phyloP scores from a whole-genome alignment of 2,329 filamentous ascomycete species.

The Sporothrix protearum region DNA sequence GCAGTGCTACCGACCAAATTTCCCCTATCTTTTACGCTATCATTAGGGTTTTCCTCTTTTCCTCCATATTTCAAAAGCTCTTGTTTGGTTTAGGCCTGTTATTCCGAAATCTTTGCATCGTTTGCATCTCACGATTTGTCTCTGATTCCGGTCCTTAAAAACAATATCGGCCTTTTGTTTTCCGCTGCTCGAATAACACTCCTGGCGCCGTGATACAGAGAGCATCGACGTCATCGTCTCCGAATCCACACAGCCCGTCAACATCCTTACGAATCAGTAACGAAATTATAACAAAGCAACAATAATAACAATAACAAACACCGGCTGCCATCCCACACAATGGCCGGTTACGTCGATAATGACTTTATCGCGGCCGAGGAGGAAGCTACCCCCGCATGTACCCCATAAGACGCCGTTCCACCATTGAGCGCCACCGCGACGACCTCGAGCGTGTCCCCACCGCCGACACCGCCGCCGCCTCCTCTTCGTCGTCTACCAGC shows the following conservation, averaged over 20 bases:
- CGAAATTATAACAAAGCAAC: no score
- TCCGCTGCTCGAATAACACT: neutral
- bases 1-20: neutral
- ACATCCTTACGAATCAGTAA: no score
- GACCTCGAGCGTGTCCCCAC: slow-evolving; percentile 61
- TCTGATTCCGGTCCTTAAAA: neutral
- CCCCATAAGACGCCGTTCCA: slow-evolving; percentile 27
- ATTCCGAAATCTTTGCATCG: neutral
- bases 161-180: neutral
- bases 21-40: neutral
- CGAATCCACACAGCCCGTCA: slow-evolving; percentile 5
- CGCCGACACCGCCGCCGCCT: slow-evolving; percentile 50
- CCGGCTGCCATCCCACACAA: slow-evolving; percentile 32
- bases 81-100: neutral
- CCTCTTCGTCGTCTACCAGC: slow-evolving; percentile 49
- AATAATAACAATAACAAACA: neutral
- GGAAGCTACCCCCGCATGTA: slow-evolving; percentile 45
- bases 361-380: slow-evolving; percentile 53
- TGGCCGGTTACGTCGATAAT: slow-evolving; percentile 51
- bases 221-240: slow-evolving; percentile 15
- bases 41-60: neutral
- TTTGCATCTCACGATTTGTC: neutral
- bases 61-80: neutral
- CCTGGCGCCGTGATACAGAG: neutral
- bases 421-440: slow-evolving; percentile 38